Percentiles rank a stretch among this genome's conserved stretches.
phyloP scores from a whole-genome alignment of 2,329 filamentous ascomycete genomes.

The Onygenales sp. region DNA sequence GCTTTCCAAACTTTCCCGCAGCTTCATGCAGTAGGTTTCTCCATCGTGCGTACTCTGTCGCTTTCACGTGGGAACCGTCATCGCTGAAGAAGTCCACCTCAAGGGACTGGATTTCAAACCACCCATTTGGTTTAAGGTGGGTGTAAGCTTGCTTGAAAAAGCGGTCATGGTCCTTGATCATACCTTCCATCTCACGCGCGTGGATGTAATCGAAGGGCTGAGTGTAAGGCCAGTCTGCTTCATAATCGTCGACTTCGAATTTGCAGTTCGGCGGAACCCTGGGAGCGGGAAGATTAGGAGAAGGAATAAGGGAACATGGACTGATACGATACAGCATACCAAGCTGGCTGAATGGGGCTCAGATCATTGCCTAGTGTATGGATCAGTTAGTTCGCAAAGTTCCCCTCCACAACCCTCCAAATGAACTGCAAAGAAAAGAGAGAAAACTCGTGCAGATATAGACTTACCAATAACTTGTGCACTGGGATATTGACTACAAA shows the following conservation, averaged over 20 bases:
- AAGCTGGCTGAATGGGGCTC: conserved; percentile 11
- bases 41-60: no score
- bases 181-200: not conserved
- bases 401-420: no score
- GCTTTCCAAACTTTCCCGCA: no score
- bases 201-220: not conserved
- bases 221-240: not conserved
- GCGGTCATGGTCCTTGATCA: not conserved
- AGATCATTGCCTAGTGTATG: conserved; percentile 8
- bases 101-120: not conserved
- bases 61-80: not conserved
- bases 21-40: no score
- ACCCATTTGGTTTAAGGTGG: not conserved
- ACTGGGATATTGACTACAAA: not conserved
- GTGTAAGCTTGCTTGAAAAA: not conserved
- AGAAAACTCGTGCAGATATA: no score
- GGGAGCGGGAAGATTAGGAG: not conserved
- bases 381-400: not conserved
- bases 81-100: not conserved
- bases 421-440: no score
- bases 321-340: not conserved
- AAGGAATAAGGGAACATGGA: not conserved
- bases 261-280: not conserved
- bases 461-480: not conserved
- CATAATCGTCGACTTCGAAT: not conserved